Conservation (phyloP, 306 rosid genomes). For the Styphnolobium japonicum region DNA sequence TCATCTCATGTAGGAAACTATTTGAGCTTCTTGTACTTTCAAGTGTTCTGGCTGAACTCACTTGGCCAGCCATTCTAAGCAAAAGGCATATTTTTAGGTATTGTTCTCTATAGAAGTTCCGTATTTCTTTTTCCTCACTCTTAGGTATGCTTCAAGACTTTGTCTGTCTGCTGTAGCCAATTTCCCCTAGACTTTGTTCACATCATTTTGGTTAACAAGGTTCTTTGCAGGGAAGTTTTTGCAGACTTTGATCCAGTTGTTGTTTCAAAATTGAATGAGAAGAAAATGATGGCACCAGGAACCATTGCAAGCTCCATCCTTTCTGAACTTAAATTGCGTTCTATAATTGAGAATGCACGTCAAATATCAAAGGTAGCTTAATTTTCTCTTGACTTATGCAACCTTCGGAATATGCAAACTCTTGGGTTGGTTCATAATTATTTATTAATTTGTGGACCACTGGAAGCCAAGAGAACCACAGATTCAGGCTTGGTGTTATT, state of each 20-base stretch:
- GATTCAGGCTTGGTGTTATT: not conserved
- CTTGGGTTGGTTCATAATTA: slow-evolving; percentile 1
- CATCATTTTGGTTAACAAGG: slow-evolving; percentile 20
- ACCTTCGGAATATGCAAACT: not conserved
- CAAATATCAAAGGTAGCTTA: slow-evolving; percentile 65
- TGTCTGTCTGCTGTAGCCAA: not conserved
- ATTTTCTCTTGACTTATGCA: slow-evolving; percentile 24
- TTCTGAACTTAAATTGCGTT: slow-evolving; percentile 65
- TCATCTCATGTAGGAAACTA: slow-evolving; percentile 55
- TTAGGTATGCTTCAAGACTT: not conserved
- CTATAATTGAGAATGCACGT: slow-evolving; percentile 65
- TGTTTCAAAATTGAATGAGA: slow-evolving; percentile 64
- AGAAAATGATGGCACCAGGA: slow-evolving; percentile 63
- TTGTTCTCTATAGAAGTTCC: not conserved
- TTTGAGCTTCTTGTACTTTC: slow-evolving; percentile 86
- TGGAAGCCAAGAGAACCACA: slow-evolving; percentile 2
- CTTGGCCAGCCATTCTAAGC: slow-evolving; percentile 83
- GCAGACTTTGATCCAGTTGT: slow-evolving; percentile 68
- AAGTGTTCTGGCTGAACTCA: slow-evolving; percentile 69
- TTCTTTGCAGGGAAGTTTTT: slow-evolving; percentile 76
- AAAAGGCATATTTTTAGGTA: slow-evolving; percentile 81
- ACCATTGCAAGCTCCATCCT: slow-evolving; percentile 59
- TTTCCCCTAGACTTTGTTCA: not conserved
- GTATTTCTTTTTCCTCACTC: not conserved
- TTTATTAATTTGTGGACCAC: not conserved